Conservation (phyloP, 2,329 filamentous ascomycete genomes). For the Fusarium bulbicola region DNA sequence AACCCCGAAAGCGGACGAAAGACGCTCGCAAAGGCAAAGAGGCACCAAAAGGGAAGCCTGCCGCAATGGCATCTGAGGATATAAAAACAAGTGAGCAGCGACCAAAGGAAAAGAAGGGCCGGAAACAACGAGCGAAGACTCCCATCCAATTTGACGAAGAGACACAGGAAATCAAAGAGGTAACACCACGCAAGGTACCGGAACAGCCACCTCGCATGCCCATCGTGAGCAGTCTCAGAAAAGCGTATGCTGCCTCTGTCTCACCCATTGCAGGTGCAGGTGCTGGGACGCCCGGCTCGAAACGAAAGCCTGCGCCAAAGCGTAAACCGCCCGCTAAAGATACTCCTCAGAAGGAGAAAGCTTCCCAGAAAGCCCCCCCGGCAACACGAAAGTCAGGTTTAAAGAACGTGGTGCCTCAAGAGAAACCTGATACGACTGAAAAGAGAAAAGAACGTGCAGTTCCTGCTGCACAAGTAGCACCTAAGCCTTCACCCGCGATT, state of each 20-base stretch:
- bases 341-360: neutral
- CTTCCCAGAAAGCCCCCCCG: neutral
- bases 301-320: conserved; percentile 1
- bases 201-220: conserved; percentile 1
- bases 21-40: neutral
- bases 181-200: neutral
- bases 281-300: conserved; percentile 9
- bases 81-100: neutral
- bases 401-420: neutral
- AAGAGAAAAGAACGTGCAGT: neutral
- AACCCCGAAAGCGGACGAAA: neutral
- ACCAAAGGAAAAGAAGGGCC: conserved; percentile 34
- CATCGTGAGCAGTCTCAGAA: conserved; percentile 25
- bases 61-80: neutral
- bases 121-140: conserved; percentile 48
- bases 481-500: neutral
- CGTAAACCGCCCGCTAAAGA: neutral
- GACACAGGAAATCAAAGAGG: conserved; percentile 41
- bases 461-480: neutral
- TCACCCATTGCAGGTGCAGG: conserved; percentile 22
- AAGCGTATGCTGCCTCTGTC: conserved; percentile 17
- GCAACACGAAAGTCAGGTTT: neutral
- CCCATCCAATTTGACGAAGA: conserved; percentile 47
- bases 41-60: neutral
- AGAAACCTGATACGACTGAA: neutral